Evolutionary conservation across 1,284 basidiomycete species (phyloP), one percentile per base, ranked within the genome.

Genomic region (Ceraceosorus guamensis): DNA sequence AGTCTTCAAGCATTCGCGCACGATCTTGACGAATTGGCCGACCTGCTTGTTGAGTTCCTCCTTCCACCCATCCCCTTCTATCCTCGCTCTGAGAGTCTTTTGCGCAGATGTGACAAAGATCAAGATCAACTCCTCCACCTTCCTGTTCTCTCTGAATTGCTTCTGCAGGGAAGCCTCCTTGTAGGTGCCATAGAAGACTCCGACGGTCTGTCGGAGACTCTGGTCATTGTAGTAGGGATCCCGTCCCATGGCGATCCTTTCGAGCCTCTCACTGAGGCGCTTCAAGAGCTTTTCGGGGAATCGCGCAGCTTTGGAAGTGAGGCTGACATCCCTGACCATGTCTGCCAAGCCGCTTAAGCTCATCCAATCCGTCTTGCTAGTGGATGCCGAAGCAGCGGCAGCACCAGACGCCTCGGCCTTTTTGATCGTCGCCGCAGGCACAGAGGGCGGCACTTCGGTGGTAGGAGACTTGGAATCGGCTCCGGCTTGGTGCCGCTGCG

Each of bases 71-170:
- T 84, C 86, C n/a, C 78, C 80, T 83, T 71, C 35, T 2, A 66
- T 52, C 85, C 88, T 76, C 78, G 95, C 93, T 81, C 85, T 61
- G 43, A 75, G 55, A 48, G 62, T 59, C 6, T 62, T 60, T 46
- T 75, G 71, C 0, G 73, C 88, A 46, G 90, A 85, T 2, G 91
- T 89, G 13, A 92, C 91, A 71, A 96, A 97, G 81, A 88, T 87
- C 52, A 98, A 82, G 61, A 99, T 93, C 57, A 98, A 84, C 65
- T 96, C 91, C 78, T 99, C 95, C 53, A 97, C 88, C 79, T 93
- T 95, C 48, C 95, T 83, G 70, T 91, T 92, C 77, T 96, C 91
- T 76, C 91, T 90, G 83, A 97, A 86, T 70, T 67, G 70, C 44
- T 67, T 67, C 39, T 67, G 63, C 39, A 71, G 70, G 0, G 56